A percentile compares a stretch with the other conserved stretches of the same genome.
Conservation (phyloP, 1,284 basidiomycete species). For the Tilletia indica region DNA sequence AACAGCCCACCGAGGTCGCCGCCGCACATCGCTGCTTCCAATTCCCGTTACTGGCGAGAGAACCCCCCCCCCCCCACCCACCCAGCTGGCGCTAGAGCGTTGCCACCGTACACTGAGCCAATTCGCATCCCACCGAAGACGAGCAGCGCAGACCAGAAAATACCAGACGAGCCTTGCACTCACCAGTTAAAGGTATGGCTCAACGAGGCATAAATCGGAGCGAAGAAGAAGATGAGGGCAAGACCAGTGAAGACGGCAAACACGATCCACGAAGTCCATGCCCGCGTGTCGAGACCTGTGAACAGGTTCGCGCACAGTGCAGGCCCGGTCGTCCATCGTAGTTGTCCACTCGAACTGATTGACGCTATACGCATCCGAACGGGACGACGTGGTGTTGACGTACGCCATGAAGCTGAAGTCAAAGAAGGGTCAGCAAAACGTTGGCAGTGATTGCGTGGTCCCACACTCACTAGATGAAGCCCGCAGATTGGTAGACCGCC, state of each 20-base stretch:
- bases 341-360: conserved; percentile 82
- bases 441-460: not conserved
- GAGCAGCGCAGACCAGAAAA: not conserved
- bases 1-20: too few species aligned
- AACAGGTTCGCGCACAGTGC: conserved; percentile 81
- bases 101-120: too few species aligned
- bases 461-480: conserved; percentile 28
- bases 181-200: conserved; percentile 60
- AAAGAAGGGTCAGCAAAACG: not conserved
- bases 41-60: too few species aligned
- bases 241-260: conserved; percentile 79
- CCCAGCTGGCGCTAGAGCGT: too few species aligned
- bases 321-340: conserved; percentile 79
- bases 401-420: conserved; percentile 70
- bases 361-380: conserved; percentile 78
- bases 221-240: conserved; percentile 64
- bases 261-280: conserved; percentile 92
- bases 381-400: conserved; percentile 72
- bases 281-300: conserved; percentile 80
- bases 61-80: too few species aligned
- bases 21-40: too few species aligned
- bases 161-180: not conserved
- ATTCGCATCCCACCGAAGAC: too few species aligned
- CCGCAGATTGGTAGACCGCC: conserved; percentile 71
- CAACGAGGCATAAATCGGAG: conserved; percentile 72